phyloP scores from a whole-genome alignment of 2,329 filamentous ascomycete genomes.

The Cordyceps pruinosa region DNA sequence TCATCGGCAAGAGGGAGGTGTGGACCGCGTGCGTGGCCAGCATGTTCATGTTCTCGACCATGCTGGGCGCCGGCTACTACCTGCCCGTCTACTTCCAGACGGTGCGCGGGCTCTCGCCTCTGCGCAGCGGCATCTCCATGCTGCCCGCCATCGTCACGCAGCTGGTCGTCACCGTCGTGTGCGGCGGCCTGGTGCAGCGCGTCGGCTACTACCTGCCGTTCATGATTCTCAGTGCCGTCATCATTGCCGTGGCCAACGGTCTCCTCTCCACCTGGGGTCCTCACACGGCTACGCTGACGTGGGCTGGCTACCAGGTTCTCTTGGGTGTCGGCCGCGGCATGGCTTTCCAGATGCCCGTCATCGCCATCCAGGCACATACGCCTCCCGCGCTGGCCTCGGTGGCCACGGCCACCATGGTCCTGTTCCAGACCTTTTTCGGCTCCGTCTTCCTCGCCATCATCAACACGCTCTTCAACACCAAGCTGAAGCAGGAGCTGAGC shows the following conservation, averaged over 20 bases:
- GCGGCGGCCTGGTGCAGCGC: conserved; percentile 21
- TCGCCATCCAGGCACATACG: conserved; percentile 24
- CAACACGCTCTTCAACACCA: conserved; percentile 25
- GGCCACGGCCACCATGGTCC: conserved; percentile 22
- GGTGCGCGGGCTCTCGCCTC: conserved; percentile 28
- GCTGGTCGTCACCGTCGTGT: conserved; percentile 19
- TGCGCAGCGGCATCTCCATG: conserved; percentile 23
- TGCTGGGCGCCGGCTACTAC: conserved; percentile 40
- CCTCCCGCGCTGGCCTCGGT: conserved; percentile 20
- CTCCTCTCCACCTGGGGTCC: conserved; percentile 35
- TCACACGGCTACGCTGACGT: conserved; percentile 28
- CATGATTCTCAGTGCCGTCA: conserved; percentile 28
- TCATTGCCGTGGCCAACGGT: conserved; percentile 29
- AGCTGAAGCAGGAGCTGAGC: conserved; percentile 26
- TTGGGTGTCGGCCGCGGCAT: conserved; percentile 39
- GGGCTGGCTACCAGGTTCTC: conserved; percentile 40
- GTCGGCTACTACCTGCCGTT: conserved; percentile 39
- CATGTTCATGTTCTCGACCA: conserved; percentile 36
- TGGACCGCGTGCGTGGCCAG: conserved; percentile 34
- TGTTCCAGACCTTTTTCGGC: conserved; percentile 40
- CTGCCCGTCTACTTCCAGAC: conserved; percentile 47
- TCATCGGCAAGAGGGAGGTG: conserved; percentile 38
- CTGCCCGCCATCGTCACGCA: conserved; percentile 23
- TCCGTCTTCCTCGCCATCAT: conserved; percentile 37
- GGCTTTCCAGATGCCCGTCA: conserved; percentile 34